Conservation (phyloP, 1,139 yeast species). For the Magnusiomyces ingens region DNA sequence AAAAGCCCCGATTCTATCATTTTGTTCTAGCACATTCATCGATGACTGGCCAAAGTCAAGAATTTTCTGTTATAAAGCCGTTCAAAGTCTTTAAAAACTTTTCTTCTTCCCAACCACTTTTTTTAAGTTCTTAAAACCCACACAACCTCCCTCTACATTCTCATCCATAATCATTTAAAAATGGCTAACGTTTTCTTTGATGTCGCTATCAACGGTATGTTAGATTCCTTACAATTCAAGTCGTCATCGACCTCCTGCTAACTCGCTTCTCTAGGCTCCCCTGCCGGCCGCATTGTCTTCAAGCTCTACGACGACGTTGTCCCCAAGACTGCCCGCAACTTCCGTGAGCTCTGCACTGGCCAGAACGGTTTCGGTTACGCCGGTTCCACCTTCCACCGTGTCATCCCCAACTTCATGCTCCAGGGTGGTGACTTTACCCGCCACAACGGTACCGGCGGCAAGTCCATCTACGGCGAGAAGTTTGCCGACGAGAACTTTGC, state of each 20-base stretch:
- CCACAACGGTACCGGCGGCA: slow-evolving; percentile 87
- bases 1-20: no score
- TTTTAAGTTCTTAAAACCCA: no score
- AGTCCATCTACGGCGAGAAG: slow-evolving; percentile 94
- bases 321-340: slow-evolving; percentile 98
- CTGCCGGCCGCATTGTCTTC: slow-evolving; percentile 64
- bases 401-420: slow-evolving; percentile 95
- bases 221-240: background rate
- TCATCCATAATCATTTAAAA: slow-evolving; percentile 13
- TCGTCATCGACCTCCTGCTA: no score
- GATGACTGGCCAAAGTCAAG: no score
- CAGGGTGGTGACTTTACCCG: slow-evolving; percentile 97
- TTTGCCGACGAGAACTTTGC: slow-evolving; percentile 93
- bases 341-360: slow-evolving; percentile 95
- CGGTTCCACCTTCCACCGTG: slow-evolving; percentile 94
- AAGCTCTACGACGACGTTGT: slow-evolving; percentile 78
- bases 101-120: no score
- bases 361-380: slow-evolving; percentile 96
- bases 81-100: no score
- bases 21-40: no score
- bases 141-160: no score
- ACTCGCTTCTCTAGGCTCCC: background rate
- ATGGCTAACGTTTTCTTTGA: background rate
- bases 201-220: background rate
- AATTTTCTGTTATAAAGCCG: no score